A percentile compares a stretch with the other conserved stretches of the same genome.
Conservation (phyloP, 352 stramenopile species). For the Phytophthora cryptogea region DNA sequence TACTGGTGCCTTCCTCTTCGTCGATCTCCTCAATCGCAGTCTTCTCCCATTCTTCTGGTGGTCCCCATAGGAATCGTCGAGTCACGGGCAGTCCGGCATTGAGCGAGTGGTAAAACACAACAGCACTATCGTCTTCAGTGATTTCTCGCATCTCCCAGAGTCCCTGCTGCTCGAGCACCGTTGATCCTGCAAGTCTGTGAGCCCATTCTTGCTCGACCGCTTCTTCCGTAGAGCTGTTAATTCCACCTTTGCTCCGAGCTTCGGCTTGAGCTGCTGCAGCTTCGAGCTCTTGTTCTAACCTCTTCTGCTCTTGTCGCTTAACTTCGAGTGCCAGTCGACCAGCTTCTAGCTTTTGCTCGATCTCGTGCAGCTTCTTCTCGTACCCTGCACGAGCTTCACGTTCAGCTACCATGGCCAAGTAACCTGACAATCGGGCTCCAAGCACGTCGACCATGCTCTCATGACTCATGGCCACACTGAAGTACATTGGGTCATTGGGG, state of each 20-base stretch:
- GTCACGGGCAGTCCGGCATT: constrained; percentile 49
- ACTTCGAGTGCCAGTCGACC: constrained; percentile 57
- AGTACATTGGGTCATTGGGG: constrained; percentile 49
- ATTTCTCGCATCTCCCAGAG: constrained; percentile 71
- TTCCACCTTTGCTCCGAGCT: constrained; percentile 27
- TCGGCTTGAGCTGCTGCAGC: constrained; percentile 34
- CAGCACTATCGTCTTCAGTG: constrained; percentile 43
- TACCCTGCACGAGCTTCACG: constrained; percentile 51
- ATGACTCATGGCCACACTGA: constrained; percentile 56
- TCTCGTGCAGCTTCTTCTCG: constrained; percentile 59
- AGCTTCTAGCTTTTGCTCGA: constrained; percentile 69
- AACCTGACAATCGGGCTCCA: constrained; percentile 44
- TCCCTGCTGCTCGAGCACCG: constrained; percentile 49
- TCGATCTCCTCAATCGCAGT: constrained; percentile 18
- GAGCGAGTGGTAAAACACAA: constrained; percentile 73
- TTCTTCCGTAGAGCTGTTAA: constrained; percentile 17
- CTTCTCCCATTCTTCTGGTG: constrained; percentile 40
- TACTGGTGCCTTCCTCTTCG: constrained; percentile 12
- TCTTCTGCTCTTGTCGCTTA: constrained; percentile 68
- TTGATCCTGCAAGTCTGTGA: constrained; percentile 45
- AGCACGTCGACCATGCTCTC: constrained; percentile 57
- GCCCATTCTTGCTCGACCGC: constrained; percentile 50
- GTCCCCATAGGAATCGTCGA: constrained; percentile 57
- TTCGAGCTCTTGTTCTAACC: constrained; percentile 57
- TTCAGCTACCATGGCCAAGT: constrained; percentile 50